These are phyloP conservation scores for Fraxinus baroniana DNA, from an alignment of 305 asterid species.

Conservation along the genomic window DNA sequence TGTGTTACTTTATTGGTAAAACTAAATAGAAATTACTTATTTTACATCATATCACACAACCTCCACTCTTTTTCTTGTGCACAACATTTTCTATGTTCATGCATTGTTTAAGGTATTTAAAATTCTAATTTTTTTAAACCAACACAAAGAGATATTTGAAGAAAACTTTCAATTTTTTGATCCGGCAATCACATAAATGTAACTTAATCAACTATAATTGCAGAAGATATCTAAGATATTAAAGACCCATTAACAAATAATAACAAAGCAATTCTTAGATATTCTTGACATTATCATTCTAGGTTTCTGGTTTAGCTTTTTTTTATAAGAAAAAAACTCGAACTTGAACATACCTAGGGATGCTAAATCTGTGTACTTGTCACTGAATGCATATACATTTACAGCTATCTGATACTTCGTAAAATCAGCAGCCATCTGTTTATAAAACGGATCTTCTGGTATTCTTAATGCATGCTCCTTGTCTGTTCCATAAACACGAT, in stretches of 20 bases:
- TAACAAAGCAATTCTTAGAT: constrained; percentile 11
- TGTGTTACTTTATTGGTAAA: neutral
- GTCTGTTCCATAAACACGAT: constrained; percentile 79
- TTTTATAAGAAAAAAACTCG: neutral
- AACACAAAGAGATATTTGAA: constrained; percentile 5
- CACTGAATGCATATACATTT: constrained; percentile 86
- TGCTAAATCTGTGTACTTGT: constrained; percentile 86
- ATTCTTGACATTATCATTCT: constrained; percentile 1
- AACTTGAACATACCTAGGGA: constrained; percentile 66
- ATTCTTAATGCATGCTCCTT: constrained; percentile 78
- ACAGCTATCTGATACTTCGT: constrained; percentile 92
- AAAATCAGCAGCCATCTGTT: constrained; percentile 99
- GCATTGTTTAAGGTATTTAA: neutral
- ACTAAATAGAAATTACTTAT: neutral
- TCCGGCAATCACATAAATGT: neutral
- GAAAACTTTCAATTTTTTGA: neutral
- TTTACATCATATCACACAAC: neutral
- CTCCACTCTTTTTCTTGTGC: neutral
- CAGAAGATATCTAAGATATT: neutral
- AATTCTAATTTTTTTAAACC: constrained; percentile 1
- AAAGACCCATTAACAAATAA: neutral
- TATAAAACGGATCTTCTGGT: constrained; percentile 97
- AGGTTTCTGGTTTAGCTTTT: neutral
- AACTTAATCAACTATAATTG: constrained; percentile 4
- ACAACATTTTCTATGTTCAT: constrained; percentile 6